These are phyloP conservation scores for Colletotrichum aenigma DNA, from an alignment of 2,329 filamentous ascomycete species.

Conservation along the genomic window DNA sequence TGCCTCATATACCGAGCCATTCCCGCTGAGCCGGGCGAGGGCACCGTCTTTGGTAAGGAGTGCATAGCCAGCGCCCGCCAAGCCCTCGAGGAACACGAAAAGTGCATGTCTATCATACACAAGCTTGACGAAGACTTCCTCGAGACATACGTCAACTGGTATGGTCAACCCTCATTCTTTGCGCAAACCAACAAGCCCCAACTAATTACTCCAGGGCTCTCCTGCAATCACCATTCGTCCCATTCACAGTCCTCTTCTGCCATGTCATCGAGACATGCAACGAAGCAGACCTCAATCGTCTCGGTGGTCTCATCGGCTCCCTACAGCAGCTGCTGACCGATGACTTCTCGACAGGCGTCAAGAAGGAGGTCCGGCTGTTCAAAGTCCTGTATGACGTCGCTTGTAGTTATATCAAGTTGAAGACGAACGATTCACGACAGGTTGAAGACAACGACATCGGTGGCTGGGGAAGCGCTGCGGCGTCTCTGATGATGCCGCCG, in stretches of 20 bases:
- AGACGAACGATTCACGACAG: not conserved
- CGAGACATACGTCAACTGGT: slow-evolving; percentile 21
- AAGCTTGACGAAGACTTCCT: not conserved
- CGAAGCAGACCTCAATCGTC: slow-evolving; percentile 40
- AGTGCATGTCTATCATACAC: slow-evolving; percentile 14
- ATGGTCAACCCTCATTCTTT: not conserved
- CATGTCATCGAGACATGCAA: slow-evolving; percentile 40
- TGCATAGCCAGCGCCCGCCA: slow-evolving; percentile 25
- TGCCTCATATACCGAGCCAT: slow-evolving; percentile 30
- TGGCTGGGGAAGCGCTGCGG: not conserved
- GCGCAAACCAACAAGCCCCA: not conserved
- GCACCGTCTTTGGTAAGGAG: slow-evolving; percentile 23
- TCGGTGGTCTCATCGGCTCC: slow-evolving; percentile 17
- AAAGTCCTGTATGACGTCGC: slow-evolving; percentile 26
- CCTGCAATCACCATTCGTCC: slow-evolving; percentile 25
- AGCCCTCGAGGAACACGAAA: slow-evolving; percentile 23
- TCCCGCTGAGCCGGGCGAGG: slow-evolving; percentile 12
- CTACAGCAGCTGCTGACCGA: slow-evolving; percentile 8
- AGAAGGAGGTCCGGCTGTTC: slow-evolving; percentile 25
- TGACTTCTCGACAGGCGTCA: not conserved
- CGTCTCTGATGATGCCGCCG: not conserved
- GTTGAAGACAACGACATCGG: not conserved
- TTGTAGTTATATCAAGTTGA: slow-evolving; percentile 24
- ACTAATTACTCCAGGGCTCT: slow-evolving; percentile 11
- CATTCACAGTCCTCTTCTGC: slow-evolving; percentile 30